phyloP scores from a whole-genome alignment of 352 stramenopile species.

The Phytophthora rubi region DNA sequence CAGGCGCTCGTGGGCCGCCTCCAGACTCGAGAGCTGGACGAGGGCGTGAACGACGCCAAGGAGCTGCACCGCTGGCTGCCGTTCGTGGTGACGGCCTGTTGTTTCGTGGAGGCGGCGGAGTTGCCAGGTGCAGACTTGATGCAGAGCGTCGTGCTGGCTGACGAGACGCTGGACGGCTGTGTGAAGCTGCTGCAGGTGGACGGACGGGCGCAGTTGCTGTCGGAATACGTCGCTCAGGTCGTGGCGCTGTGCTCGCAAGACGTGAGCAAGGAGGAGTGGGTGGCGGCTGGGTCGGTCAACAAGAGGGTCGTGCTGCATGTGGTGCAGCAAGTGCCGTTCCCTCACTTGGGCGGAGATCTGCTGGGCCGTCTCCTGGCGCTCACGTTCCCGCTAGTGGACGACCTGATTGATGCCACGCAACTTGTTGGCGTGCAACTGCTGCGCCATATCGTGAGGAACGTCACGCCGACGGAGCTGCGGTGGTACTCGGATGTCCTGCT shows the following conservation, averaged over 20 bases:
- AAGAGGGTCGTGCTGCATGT: conserved; percentile 68
- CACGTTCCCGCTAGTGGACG: conserved; percentile 82
- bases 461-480: conserved; percentile 76
- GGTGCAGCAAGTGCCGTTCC: conserved; percentile 60
- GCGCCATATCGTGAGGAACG: conserved; percentile 62
- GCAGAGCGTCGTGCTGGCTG: conserved; percentile 25
- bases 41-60: conserved; percentile 4
- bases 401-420: conserved; percentile 69
- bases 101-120: conserved; percentile 37
- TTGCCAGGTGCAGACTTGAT: conserved; percentile 37
- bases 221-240: conserved; percentile 45
- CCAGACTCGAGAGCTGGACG: background rate
- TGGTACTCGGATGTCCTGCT: conserved; percentile 85
- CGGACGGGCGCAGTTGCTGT: conserved; percentile 26
- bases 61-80: conserved; percentile 47
- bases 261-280: conserved; percentile 73
- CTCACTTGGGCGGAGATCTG: conserved; percentile 69
- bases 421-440: conserved; percentile 66
- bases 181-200: conserved; percentile 12
- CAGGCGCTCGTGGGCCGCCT: conserved; percentile 22
- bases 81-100: conserved; percentile 44
- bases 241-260: conserved; percentile 58
- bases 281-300: conserved; percentile 43
- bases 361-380: conserved; percentile 77
- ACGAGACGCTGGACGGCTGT: conserved; percentile 34